A percentile compares a stretch with the other conserved stretches of the same genome.
Conservation (phyloP, 1,139 yeast genomes). For the Yamadazyma sp. region DNA sequence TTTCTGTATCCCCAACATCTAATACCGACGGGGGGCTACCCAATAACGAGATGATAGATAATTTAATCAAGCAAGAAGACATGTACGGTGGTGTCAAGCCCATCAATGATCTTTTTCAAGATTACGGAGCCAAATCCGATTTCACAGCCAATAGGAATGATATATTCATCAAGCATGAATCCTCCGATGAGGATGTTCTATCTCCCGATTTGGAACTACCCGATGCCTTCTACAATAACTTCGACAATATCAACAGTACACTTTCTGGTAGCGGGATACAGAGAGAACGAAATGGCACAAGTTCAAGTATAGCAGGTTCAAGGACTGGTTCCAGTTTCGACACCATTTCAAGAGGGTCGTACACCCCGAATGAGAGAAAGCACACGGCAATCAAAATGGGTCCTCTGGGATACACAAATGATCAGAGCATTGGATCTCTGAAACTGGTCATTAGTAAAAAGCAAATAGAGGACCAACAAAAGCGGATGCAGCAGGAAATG, state of each 20-base stretch:
- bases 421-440: background rate
- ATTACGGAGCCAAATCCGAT: background rate
- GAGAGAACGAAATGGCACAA: background rate
- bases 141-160: background rate
- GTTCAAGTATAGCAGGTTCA: background rate
- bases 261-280: background rate
- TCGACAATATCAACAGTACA: conserved; percentile 1
- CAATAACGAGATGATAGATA: conserved; percentile 1
- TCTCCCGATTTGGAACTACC: conserved; percentile 9
- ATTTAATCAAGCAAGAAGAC: conserved; percentile 1
- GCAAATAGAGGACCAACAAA: background rate
- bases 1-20: conserved; percentile 1
- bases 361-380: background rate
- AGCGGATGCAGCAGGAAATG: background rate
- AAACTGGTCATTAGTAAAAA: background rate
- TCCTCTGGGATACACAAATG: background rate
- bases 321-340: background rate
- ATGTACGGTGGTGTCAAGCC: background rate
- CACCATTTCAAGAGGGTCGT: background rate
- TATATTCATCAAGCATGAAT: conserved; percentile 8
- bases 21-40: background rate
- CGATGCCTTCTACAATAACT: conserved; percentile 4
- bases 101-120: background rate
- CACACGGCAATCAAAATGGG: background rate
- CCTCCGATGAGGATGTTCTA: conserved; percentile 11